Percentiles rank a stretch among this genome's conserved stretches.
These are phyloP conservation scores for Diaporthe sp. DNA, from an alignment of 2,329 filamentous ascomycete species.

Conservation along the genomic window DNA sequence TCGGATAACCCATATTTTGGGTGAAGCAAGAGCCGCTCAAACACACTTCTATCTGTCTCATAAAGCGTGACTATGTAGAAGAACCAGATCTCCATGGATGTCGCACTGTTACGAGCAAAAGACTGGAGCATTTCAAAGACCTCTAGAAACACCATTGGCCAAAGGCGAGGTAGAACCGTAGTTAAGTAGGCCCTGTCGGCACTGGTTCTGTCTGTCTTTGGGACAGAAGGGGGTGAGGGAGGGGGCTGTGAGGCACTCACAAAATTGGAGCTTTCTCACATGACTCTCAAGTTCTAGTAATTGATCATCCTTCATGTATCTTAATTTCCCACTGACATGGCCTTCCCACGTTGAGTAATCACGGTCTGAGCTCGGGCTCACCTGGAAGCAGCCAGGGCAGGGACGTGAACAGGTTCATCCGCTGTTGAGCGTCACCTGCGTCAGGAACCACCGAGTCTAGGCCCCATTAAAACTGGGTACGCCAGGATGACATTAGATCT, in stretches of 20 bases:
- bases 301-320: not conserved
- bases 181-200: too few relatives aligned
- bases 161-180: not conserved
- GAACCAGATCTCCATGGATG: not conserved
- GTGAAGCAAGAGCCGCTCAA: not conserved
- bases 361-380: not conserved
- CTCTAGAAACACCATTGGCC: not conserved
- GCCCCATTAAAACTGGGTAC: not conserved
- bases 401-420: not conserved
- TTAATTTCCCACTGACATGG: not conserved
- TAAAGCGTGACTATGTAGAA: not conserved
- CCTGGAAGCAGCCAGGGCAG: not conserved
- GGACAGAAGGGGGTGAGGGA: too few relatives aligned
- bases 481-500: not conserved
- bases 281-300: too few relatives aligned
- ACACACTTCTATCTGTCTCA: not conserved
- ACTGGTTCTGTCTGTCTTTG: too few relatives aligned
- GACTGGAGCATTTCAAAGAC: not conserved
- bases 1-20: not conserved
- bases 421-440: not conserved
- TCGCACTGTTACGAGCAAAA: too few relatives aligned
- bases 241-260: too few relatives aligned
- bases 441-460: not conserved
- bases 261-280: too few relatives aligned
- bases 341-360: not conserved